Conservation (phyloP, 768 basidiomycete genomes). For the Leccinum subgranulosum region DNA sequence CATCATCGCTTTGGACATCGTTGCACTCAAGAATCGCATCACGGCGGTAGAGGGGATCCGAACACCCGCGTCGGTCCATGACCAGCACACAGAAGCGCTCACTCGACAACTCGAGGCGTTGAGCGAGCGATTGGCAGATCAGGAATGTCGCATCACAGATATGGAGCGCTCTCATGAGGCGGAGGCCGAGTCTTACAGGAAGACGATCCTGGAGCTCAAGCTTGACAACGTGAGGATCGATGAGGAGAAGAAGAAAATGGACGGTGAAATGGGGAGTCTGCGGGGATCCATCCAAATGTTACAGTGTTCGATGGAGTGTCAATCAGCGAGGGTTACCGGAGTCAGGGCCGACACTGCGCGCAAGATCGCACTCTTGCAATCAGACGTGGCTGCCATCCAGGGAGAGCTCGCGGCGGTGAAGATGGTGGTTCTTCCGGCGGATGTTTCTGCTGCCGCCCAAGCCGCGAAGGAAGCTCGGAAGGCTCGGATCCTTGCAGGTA, state of each 20-base stretch:
- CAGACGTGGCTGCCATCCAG: slow-evolving; percentile 9
- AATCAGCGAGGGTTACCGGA: slow-evolving; percentile 10
- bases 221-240: slow-evolving; percentile 1
- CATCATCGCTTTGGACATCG: slow-evolving; percentile 9
- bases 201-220: slow-evolving; percentile 13
- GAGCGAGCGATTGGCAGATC: slow-evolving; percentile 6
- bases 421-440: neutral
- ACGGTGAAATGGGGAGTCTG: slow-evolving; percentile 6
- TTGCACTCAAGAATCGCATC: slow-evolving; percentile 18
- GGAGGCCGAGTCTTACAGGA: slow-evolving; percentile 1
- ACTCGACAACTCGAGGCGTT: slow-evolving; percentile 9
- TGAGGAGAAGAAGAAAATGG: slow-evolving; percentile 3
- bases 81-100: slow-evolving; percentile 2
- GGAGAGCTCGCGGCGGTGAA: slow-evolving; percentile 10
- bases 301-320: slow-evolving; percentile 9
- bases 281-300: neutral
- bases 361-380: slow-evolving; percentile 16
- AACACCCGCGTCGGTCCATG: neutral
- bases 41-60: slow-evolving; percentile 8
- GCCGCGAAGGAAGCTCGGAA: slow-evolving; percentile 4
- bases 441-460: neutral
- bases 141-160: slow-evolving; percentile 9
- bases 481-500: neutral
- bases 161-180: slow-evolving; percentile 9
- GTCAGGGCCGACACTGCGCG: slow-evolving; percentile 16